Percentiles rank a stretch among this genome's conserved stretches.
These are phyloP conservation scores for Saccharomycopsis olivae DNA, from an alignment of 805 yeast species.

Conservation along the genomic window DNA sequence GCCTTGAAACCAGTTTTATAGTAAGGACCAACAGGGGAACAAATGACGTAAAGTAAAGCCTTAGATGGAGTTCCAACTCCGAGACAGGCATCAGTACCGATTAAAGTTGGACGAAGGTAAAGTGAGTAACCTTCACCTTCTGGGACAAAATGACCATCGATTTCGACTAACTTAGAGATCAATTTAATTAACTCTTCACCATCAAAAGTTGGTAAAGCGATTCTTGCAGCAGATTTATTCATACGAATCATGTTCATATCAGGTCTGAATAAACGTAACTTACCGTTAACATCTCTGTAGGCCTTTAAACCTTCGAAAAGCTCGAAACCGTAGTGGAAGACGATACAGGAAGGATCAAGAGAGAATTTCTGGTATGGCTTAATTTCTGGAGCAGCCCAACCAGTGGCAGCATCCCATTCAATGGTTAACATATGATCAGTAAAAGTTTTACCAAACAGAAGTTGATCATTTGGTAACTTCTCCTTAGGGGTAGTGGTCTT, in stretches of 20 bases:
- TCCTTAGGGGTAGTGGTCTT: constrained; percentile 38
- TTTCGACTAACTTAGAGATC: constrained; percentile 58
- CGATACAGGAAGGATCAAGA: constrained; percentile 83
- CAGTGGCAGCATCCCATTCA: constrained; percentile 63
- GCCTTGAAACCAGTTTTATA: constrained; percentile 94
- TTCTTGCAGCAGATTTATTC: constrained; percentile 81
- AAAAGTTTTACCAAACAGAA: constrained; percentile 65
- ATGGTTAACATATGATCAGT: constrained; percentile 83
- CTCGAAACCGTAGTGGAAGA: constrained; percentile 91
- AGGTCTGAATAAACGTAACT: constrained; percentile 79
- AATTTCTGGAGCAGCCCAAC: constrained; percentile 82
- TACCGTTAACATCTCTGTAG: constrained; percentile 52
- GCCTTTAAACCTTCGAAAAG: constrained; percentile 96
- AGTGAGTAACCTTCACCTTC: constrained; percentile 80
- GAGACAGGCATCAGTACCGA: constrained; percentile 81
- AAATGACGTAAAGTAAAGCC: constrained; percentile 77
- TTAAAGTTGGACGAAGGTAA: constrained; percentile 89
- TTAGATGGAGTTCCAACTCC: constrained; percentile 79
- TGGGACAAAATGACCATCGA: constrained; percentile 77
- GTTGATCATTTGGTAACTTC: constrained; percentile 47
- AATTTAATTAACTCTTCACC: constrained; percentile 63
- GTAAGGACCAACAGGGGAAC: constrained; percentile 97
- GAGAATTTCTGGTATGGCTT: constrained; percentile 69
- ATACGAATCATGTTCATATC: constrained; percentile 87
- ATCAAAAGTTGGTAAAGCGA: constrained; percentile 82